phyloP scores from a whole-genome alignment of 768 basidiomycete species.

The Tubosaeta brunneosetosa region DNA sequence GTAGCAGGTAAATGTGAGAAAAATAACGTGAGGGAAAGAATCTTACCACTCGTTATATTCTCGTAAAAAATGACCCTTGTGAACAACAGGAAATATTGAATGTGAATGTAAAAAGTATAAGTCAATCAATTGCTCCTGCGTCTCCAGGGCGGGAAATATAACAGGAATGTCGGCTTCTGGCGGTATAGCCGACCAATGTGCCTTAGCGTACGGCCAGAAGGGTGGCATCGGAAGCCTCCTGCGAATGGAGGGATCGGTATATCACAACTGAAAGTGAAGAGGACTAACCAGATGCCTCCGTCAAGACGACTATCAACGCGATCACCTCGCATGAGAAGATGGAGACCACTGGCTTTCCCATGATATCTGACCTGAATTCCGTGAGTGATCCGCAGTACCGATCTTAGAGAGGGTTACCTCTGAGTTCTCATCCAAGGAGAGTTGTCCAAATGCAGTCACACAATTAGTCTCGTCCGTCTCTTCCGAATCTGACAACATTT shows the following conservation, averaged over 20 bases:
- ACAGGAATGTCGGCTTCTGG: constrained; percentile 43
- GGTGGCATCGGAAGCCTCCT: constrained; percentile 73
- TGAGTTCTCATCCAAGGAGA: constrained; percentile 72
- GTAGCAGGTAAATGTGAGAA: constrained; percentile 2
- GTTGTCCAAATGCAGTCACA: constrained; percentile 58
- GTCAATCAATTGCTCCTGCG: constrained; percentile 65
- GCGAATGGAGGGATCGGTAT: constrained; percentile 15
- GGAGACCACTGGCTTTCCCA: constrained; percentile 70
- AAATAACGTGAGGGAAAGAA: not conserved
- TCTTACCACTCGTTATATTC: constrained; percentile 55
- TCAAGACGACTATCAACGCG: constrained; percentile 65
- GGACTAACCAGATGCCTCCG: constrained; percentile 60
- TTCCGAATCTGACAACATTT: constrained; percentile 23
- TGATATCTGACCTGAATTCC: constrained; percentile 74
- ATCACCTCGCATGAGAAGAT: constrained; percentile 62
- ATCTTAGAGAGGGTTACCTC: constrained; percentile 42
- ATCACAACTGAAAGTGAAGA: constrained; percentile 5
- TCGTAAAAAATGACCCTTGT: constrained; percentile 62
- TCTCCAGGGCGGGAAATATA: constrained; percentile 53
- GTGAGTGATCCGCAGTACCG: constrained; percentile 10
- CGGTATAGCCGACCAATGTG: constrained; percentile 33
- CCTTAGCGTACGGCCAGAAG: constrained; percentile 62
- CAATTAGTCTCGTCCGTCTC: constrained; percentile 40
- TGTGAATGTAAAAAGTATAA: constrained; percentile 83
- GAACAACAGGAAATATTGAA: constrained; percentile 77